A percentile compares a stretch with the other conserved stretches of the same genome.
Evolutionary conservation across 1,139 yeast species (phyloP).

Genomic region (Scheffersomyces parashehatae): DNA sequence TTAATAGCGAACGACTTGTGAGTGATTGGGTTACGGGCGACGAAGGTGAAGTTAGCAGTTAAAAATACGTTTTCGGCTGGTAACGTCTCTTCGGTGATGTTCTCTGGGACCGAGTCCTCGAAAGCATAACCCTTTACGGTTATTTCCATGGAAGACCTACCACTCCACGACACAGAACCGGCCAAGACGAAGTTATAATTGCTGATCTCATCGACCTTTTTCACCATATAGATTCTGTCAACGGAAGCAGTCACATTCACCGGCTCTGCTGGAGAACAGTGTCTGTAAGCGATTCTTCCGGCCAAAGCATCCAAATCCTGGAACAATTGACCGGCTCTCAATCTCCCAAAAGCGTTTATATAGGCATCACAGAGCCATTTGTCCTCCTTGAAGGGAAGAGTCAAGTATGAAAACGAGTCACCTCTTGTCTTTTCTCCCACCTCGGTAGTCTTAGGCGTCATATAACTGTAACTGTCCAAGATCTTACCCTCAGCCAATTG

Average conservation of each 20-base stretch:
- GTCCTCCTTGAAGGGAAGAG: constrained; percentile 83
- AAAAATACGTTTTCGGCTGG: constrained; percentile 56
- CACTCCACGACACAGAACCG: constrained; percentile 92
- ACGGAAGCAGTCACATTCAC: constrained; percentile 94
- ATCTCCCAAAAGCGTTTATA: constrained; percentile 83
- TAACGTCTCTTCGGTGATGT: constrained; percentile 48
- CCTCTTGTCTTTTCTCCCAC: constrained; percentile 71
- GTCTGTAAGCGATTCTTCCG: constrained; percentile 83
- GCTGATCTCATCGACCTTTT: constrained; percentile 76
- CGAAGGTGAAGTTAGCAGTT: constrained; percentile 91
- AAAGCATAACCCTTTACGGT: constrained; percentile 84
- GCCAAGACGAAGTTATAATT: constrained; percentile 78
- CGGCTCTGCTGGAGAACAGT: constrained; percentile 88
- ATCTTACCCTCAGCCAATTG: constrained; percentile 70
- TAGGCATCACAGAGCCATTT: constrained; percentile 82
- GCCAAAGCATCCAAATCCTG: constrained; percentile 91
- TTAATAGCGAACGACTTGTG: constrained; percentile 86
- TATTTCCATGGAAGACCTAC: constrained; percentile 93
- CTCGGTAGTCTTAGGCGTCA: constrained; percentile 70
- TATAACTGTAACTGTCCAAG: constrained; percentile 68
- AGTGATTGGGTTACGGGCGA: constrained; percentile 89
- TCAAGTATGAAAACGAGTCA: constrained; percentile 74
- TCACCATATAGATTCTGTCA: constrained; percentile 85
- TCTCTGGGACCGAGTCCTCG: constrained; percentile 47
- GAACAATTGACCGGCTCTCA: constrained; percentile 87